These are phyloP conservation scores for Platanus orientalis DNA, from an alignment of 164 flowering plant genomes.

Conservation along the genomic window DNA sequence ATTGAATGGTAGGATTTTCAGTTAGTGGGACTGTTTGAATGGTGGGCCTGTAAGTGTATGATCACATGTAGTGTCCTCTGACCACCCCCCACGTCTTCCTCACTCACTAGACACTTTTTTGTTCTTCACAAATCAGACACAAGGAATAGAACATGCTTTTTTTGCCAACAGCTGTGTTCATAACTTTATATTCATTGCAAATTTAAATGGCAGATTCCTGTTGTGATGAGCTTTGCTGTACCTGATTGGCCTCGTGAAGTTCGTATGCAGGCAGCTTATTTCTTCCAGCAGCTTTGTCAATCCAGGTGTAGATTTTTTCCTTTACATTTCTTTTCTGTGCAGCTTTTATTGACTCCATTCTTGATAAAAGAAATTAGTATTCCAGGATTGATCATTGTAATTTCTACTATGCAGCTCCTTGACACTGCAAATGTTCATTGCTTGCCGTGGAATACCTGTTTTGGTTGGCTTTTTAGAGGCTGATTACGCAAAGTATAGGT, in stretches of 20 bases:
- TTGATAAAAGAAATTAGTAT: background rate
- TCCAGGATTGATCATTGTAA: conserved; percentile 4
- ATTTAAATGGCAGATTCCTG: conserved; percentile 61
- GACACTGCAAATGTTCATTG: conserved; percentile 97
- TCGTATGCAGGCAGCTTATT: conserved; percentile 94
- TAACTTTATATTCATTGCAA: background rate
- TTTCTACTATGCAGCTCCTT: conserved; percentile 58
- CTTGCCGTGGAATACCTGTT: conserved; percentile 93
- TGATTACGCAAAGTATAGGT: conserved; percentile 98
- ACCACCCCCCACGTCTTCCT: too few species aligned
- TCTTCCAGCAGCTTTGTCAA: conserved; percentile 96
- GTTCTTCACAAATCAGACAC: too few species aligned
- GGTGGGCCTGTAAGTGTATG: too few species aligned
- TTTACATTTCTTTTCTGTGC: background rate
- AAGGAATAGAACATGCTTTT: too few species aligned
- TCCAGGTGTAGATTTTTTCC: conserved; percentile 55
- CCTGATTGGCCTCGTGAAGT: conserved; percentile 89
- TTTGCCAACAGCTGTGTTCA: too few species aligned
- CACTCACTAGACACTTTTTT: too few species aligned
- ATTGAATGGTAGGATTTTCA: too few species aligned
- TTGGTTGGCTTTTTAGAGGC: conserved; percentile 95
- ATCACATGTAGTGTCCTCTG: too few species aligned
- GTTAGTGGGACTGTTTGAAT: too few species aligned
- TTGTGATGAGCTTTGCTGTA: conserved; percentile 77
- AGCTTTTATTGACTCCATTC: background rate